Conservation (phyloP, 2,329 filamentous ascomycete genomes). For the Alternaria conjuncta region DNA sequence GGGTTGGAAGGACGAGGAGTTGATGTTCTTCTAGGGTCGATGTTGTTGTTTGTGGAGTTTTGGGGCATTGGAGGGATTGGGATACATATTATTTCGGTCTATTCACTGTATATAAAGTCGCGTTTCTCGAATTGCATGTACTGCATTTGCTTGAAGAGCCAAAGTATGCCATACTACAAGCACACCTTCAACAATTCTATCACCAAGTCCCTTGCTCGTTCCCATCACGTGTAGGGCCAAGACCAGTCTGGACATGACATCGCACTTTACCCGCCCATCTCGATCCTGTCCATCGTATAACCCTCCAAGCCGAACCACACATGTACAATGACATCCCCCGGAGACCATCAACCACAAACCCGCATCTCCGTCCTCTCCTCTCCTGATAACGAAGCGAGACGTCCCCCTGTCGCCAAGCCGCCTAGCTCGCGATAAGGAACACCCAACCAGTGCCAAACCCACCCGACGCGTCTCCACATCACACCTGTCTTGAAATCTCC, state of each 20-base stretch:
- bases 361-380: constrained; percentile 21
- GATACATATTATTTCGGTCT: not conserved
- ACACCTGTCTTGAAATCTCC: constrained; percentile 22
- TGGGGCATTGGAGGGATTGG: not conserved
- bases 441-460: not conserved
- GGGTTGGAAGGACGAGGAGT: constrained; percentile 75
- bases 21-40: constrained; percentile 72
- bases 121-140: not conserved
- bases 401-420: constrained; percentile 17
- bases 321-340: constrained; percentile 2
- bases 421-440: constrained; percentile 16
- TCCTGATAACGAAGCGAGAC: constrained; percentile 15
- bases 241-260: not conserved
- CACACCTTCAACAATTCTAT: not conserved
- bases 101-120: not conserved
- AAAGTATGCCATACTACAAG: not conserved
- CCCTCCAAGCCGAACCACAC: not conserved
- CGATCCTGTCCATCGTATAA: too few relatives aligned
- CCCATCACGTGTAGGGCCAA: not conserved
- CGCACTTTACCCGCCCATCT: not conserved
- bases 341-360: constrained; percentile 6
- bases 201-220: not conserved
- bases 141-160: not conserved
- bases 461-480: constrained; percentile 4
- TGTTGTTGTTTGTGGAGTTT: not conserved